These are phyloP conservation scores for Penicillium desertorum DNA, from an alignment of 495 filamentous ascomycete genomes.

Conservation along the genomic window DNA sequence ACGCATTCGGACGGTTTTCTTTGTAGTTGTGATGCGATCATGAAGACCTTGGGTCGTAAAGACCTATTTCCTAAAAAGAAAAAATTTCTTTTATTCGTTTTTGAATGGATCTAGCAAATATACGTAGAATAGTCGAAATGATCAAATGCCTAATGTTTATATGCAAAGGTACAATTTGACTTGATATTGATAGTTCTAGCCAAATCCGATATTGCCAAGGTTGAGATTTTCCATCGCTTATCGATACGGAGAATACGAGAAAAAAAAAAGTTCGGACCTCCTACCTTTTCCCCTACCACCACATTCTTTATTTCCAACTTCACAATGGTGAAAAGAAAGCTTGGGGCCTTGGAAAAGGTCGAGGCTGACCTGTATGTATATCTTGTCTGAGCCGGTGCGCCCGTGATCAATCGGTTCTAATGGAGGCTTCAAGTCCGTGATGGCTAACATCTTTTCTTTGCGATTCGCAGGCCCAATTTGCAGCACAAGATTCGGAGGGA, in stretches of 20 bases:
- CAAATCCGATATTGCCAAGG: constrained; percentile 2
- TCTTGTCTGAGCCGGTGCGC: constrained; percentile 23
- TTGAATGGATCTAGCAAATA: constrained; percentile 3
- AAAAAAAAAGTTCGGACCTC: constrained; percentile 46
- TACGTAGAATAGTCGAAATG: neutral
- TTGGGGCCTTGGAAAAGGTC: constrained; percentile 90
- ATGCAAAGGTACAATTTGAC: too few species aligned
- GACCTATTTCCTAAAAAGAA: constrained; percentile 37
- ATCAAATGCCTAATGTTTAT: neutral
- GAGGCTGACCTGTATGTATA: constrained; percentile 75
- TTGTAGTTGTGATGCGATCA: constrained; percentile 51
- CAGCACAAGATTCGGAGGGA: constrained; percentile 88
- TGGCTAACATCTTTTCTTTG: constrained; percentile 26
- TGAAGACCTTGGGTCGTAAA: constrained; percentile 43
- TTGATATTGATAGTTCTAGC: constrained; percentile 7
- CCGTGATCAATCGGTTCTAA: constrained; percentile 1
- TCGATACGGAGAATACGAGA: constrained; percentile 46
- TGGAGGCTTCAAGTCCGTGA: constrained; percentile 16
- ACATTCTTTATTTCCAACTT: constrained; percentile 12
- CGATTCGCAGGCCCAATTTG: constrained; percentile 62
- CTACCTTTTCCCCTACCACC: constrained; percentile 23
- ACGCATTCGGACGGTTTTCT: constrained; percentile 47
- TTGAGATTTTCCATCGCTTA: constrained; percentile 35
- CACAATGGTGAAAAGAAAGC: constrained; percentile 77
- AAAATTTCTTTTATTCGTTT: constrained; percentile 31